Conservation (phyloP, 768 basidiomycete genomes). For the Cyathus striatus region DNA sequence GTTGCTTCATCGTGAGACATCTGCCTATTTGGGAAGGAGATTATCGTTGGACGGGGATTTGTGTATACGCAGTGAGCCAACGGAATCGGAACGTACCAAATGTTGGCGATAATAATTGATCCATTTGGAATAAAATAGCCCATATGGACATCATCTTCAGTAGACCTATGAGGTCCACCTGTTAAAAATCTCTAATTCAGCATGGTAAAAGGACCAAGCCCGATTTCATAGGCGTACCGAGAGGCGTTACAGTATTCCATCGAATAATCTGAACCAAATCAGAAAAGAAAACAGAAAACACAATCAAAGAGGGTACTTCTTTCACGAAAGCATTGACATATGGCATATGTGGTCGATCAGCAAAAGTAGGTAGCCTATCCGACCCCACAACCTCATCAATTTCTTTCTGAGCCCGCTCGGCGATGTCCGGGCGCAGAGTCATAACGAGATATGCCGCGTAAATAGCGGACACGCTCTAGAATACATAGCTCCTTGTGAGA, state of each 20-base stretch:
- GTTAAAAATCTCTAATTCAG: background rate
- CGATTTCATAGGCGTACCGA: slow-evolving; percentile 18
- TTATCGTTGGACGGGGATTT: background rate
- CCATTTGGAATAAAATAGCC: slow-evolving; percentile 29
- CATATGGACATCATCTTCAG: slow-evolving; percentile 24
- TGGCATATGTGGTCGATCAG: slow-evolving; percentile 24
- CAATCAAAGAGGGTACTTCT: too few relatives aligned
- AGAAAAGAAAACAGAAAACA: too few relatives aligned
- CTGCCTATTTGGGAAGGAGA: slow-evolving; percentile 14
- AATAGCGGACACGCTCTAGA: slow-evolving; percentile 28
- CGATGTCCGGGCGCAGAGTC: slow-evolving; percentile 30
- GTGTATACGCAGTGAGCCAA: slow-evolving; percentile 2
- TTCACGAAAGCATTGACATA: slow-evolving; percentile 32
- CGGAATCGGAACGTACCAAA: slow-evolving; percentile 15
- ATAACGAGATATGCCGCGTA: slow-evolving; percentile 33
- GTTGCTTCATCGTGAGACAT: slow-evolving; percentile 29
- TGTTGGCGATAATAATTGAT: slow-evolving; percentile 21
- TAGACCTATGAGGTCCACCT: slow-evolving; percentile 22
- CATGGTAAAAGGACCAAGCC: background rate
- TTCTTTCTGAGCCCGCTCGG: slow-evolving; percentile 31
- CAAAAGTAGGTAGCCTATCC: slow-evolving; percentile 26
- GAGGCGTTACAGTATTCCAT: slow-evolving; percentile 25
- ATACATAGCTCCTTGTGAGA: background rate
- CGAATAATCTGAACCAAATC: too few relatives aligned
- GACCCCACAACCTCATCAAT: slow-evolving; percentile 28